Conservation (phyloP, 163 green algal species). For the Scenedesmus sp. region DNA sequence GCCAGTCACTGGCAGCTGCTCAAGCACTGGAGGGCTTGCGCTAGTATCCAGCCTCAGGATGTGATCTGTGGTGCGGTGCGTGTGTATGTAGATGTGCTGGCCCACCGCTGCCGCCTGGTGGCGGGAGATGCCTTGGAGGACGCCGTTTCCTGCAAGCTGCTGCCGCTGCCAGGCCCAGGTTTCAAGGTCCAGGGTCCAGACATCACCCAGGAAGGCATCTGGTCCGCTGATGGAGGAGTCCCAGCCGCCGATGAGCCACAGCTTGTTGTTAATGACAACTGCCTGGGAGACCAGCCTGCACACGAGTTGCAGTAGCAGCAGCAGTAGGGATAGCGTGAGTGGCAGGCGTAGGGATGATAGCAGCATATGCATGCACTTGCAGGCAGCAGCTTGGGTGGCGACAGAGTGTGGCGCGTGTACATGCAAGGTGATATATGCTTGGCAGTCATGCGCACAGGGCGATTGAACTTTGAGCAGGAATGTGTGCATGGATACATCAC, state of each 20-base stretch:
- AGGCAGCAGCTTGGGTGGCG: not conserved
- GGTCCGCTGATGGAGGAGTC: conserved; percentile 49
- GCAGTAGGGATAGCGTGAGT: not conserved
- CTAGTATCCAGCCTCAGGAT: conserved; percentile 65
- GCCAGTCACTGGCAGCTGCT: conserved; percentile 39
- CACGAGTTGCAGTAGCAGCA: not conserved
- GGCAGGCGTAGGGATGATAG: not conserved
- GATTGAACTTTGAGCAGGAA: not conserved
- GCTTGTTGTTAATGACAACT: conserved; percentile 53
- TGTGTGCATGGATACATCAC: not conserved
- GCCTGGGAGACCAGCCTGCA: conserved; percentile 54
- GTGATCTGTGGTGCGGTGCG: conserved; percentile 62
- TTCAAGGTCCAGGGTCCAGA: conserved; percentile 66
- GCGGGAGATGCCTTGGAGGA: conserved; percentile 42
- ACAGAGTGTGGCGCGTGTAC: not conserved
- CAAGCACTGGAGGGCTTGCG: not conserved
- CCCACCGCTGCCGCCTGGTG: conserved; percentile 57
- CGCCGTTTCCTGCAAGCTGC: conserved; percentile 12
- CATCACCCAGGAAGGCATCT: conserved; percentile 61
- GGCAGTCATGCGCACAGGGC: not conserved
- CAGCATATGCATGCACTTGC: not conserved
- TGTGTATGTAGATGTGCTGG: conserved; percentile 67
- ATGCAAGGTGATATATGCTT: not conserved
- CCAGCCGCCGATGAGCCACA: conserved; percentile 74
- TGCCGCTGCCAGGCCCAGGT: conserved; percentile 58